These are phyloP conservation scores for Glycine tomentella DNA, from an alignment of 306 rosid genomes.

Conservation along the genomic window DNA sequence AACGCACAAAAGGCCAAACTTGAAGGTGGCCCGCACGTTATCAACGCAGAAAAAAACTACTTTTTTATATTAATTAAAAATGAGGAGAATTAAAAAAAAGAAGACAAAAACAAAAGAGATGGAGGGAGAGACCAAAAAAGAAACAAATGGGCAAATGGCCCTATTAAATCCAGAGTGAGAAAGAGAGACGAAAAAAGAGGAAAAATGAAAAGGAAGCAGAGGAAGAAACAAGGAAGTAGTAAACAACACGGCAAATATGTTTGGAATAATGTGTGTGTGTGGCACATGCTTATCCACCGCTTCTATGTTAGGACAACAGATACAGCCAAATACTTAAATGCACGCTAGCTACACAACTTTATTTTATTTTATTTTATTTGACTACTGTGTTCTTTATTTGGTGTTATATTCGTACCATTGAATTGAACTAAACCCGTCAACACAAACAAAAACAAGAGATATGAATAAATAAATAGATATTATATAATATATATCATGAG, in stretches of 20 bases:
- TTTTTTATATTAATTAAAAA: conserved; percentile 2
- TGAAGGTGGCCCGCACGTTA: conserved; percentile 65
- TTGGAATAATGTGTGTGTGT: conserved; percentile 46
- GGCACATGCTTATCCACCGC: conserved; percentile 75
- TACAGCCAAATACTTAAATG: conserved; percentile 58
- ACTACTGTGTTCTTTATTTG: neutral
- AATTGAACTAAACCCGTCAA: neutral
- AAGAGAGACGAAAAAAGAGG: neutral
- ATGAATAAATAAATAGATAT: no score
- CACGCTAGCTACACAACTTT: conserved; percentile 30
- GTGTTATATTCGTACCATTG: neutral
- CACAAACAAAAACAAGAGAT: neutral
- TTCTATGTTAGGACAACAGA: conserved; percentile 48
- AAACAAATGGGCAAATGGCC: conserved; percentile 42
- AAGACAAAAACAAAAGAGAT: conserved; percentile 29
- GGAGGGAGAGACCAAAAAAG: conserved; percentile 20
- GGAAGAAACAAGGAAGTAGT: conserved; percentile 47
- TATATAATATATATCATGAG: no score
- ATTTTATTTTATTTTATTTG: conserved; percentile 8
- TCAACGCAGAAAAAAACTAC: neutral
- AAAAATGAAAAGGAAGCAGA: conserved; percentile 20
- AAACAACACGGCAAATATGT: conserved; percentile 64
- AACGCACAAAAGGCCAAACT: conserved; percentile 66
- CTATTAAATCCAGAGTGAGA: conserved; percentile 29
- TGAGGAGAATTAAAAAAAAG: neutral